These are phyloP conservation scores for Elsinoe ampelina DNA, from an alignment of 2,329 filamentous ascomycete genomes.

Conservation along the genomic window DNA sequence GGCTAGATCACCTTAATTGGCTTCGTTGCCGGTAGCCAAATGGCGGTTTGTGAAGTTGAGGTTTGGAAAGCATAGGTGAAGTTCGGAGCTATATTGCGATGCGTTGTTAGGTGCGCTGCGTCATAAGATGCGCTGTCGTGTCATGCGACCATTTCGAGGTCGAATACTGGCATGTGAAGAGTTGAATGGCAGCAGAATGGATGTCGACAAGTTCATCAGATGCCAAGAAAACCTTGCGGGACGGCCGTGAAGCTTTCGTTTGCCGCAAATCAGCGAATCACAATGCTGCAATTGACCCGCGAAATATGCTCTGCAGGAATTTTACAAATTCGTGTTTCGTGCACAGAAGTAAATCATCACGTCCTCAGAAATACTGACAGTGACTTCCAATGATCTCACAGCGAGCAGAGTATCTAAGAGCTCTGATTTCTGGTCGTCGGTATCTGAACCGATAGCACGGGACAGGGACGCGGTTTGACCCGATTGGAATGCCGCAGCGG, in stretches of 20 bases:
- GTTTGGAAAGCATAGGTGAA: constrained; percentile 13
- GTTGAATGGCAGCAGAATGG: neutral
- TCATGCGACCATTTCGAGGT: neutral
- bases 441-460: neutral
- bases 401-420: neutral
- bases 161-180: neutral
- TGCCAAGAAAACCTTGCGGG: constrained; percentile 9
- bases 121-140: neutral
- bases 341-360: neutral
- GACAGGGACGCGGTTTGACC: constrained; percentile 7
- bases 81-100: neutral
- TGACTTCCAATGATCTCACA: too few species aligned
- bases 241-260: constrained; percentile 10
- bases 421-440: neutral
- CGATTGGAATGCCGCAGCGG: constrained; percentile 6
- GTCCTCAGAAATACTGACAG: too few species aligned
- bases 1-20: constrained; percentile 11
- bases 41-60: neutral
- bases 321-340: neutral
- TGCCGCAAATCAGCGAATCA: constrained; percentile 4
- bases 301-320: neutral
- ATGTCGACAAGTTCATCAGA: neutral
- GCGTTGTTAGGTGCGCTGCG: neutral
- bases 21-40: constrained; percentile 11
- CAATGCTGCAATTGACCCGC: neutral